Percentiles rank a stretch among this genome's conserved stretches.
Evolutionary conservation across 495 filamentous ascomycete species (phyloP).

Genomic region (Cryomyces antarcticus): DNA sequence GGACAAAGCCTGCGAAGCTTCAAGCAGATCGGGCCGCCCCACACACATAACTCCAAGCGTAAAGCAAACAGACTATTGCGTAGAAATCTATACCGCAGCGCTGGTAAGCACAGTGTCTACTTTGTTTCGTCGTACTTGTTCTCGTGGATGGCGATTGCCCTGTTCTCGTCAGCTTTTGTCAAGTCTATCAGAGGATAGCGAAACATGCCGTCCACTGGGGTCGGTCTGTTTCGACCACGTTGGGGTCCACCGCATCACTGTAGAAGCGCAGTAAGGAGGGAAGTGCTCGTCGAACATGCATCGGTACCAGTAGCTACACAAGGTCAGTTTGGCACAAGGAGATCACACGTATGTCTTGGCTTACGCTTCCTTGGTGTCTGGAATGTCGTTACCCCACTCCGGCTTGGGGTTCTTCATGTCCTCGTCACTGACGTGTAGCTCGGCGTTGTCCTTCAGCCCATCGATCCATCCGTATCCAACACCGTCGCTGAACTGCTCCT

Average conservation of each 20-base stretch:
- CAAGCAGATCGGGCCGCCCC: no score
- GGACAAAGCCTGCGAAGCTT: no score
- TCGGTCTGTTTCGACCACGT: constrained; percentile 94
- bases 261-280: constrained; percentile 72
- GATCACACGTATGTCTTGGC: constrained; percentile 13
- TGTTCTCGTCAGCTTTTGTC: not conserved
- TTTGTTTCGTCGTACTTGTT: constrained; percentile 8
- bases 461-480: constrained; percentile 99
- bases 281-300: constrained; percentile 98
- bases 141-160: constrained; percentile 12
- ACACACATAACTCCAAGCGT: no score
- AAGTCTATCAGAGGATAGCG: not conserved
- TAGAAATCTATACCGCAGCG: no score
- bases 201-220: constrained; percentile 69
- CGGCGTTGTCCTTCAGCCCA: constrained; percentile 81
- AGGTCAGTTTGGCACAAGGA: no score
- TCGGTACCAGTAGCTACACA: constrained; percentile 73
- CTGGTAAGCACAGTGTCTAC: no score
- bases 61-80: no score
- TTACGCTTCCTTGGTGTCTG: constrained; percentile 89
- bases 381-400: constrained; percentile 81
- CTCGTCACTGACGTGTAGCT: constrained; percentile 75
- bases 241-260: constrained; percentile 93
- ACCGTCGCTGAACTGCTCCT: constrained; percentile 97
- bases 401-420: constrained; percentile 93